phyloP scores from a whole-genome alignment of 208 protist genomes.

The Crithidia brevicula region DNA sequence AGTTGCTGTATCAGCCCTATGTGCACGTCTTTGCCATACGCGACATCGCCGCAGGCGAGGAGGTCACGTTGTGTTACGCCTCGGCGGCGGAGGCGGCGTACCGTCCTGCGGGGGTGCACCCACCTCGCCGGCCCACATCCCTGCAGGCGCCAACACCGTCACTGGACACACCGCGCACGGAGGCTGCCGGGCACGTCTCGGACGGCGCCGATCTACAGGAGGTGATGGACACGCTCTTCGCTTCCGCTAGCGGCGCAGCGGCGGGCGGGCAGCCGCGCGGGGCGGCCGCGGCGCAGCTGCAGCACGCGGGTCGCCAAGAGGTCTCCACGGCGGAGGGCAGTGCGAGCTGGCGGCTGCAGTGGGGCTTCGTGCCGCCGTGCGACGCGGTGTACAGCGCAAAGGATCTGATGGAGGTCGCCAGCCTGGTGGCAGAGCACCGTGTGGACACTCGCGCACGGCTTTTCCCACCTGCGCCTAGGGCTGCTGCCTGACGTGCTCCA shows the following conservation, averaged over 20 bases:
- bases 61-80: constrained; percentile 79
- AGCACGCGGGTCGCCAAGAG: constrained; percentile 38
- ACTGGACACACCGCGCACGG: too few relatives aligned
- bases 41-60: constrained; percentile 69
- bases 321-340: constrained; percentile 57
- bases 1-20: constrained; percentile 76
- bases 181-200: too few relatives aligned
- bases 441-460: constrained; percentile 53
- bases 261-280: not conserved
- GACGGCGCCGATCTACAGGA: not conserved
- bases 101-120: constrained; percentile 10
- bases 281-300: constrained; percentile 3
- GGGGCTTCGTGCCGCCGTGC: constrained; percentile 75
- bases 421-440: constrained; percentile 75
- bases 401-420: constrained; percentile 73
- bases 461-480: constrained; percentile 27
- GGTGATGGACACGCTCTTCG: constrained; percentile 10
- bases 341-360: constrained; percentile 73
- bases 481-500: not conserved
- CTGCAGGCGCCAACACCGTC: constrained; percentile 7
- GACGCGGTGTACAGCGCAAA: constrained; percentile 65
- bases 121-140: constrained; percentile 3
- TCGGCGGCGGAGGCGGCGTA: constrained; percentile 47
- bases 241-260: not conserved
- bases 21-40: constrained; percentile 77